Evolutionary conservation across 768 basidiomycete species (phyloP).

Genomic region (Crucibulum laeve): DNA sequence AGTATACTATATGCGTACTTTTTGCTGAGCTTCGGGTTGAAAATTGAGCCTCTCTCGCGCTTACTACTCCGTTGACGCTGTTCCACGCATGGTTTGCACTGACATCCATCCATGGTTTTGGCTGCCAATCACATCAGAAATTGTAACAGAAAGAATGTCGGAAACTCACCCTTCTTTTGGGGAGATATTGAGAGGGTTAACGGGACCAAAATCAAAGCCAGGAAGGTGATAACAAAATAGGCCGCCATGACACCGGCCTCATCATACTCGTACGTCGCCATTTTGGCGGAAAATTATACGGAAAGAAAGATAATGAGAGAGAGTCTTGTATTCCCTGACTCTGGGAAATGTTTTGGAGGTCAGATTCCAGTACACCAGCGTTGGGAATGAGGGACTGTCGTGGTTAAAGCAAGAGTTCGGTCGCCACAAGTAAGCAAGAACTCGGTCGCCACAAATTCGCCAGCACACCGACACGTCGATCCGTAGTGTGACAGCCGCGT

Average conservation of each 20-base stretch:
- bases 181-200: conserved; percentile 55
- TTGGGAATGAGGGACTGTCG: no score
- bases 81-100: conserved; percentile 57
- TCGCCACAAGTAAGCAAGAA: no score
- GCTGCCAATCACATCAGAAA: conserved; percentile 6
- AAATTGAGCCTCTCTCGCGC: conserved; percentile 38
- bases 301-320: no score
- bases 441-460: no score
- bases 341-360: no score
- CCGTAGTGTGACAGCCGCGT: no score
- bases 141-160: conserved; percentile 2
- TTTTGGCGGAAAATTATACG: no score
- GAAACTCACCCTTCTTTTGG: conserved; percentile 39
- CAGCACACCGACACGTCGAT: no score
- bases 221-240: conserved; percentile 89
- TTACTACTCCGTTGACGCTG: conserved; percentile 44
- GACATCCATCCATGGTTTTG: conserved; percentile 45
- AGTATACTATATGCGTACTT: conserved; percentile 34
- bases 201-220: conserved; percentile 79
- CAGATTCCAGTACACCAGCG: no score
- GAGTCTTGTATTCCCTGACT: no score
- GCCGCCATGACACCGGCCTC: conserved; percentile 83
- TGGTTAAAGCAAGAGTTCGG: no score
- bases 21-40: conserved; percentile 43
- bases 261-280: conserved; percentile 85